Evolutionary conservation across 139 green algal species (phyloP), one percentile per base, ranked within the genome.

Genomic region (Astrephomene gubernaculifera): DNA sequence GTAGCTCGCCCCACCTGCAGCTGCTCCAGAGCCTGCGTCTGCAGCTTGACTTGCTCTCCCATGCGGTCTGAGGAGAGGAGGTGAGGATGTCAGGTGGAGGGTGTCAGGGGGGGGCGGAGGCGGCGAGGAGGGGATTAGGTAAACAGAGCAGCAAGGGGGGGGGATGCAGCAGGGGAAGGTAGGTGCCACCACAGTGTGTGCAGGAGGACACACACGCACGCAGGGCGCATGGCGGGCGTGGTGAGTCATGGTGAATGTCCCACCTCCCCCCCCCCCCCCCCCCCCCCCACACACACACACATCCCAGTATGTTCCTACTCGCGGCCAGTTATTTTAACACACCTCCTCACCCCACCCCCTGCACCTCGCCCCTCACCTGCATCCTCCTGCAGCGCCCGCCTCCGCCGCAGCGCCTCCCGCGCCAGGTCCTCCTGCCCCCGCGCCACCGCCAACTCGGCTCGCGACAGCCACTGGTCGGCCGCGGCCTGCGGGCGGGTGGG

Each of bases 361-460:
- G n/a, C n/a, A n/a, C 19, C 6, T 24, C 22, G 57, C 36, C 12
- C 22, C 64, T 2, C 71, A 73, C 81, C 80, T 44, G 89, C 89
- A 69, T 96, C 95, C 36, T 95, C 93, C 88, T 96, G 90, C 67
- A 91, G 67, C 5, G 61, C 78, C 90, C 98, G 98, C n/a, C 93
- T 83, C 44, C 96, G 84, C 72, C 92, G 91, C 4, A 99, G 92
- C 5, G 97, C 97, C 89, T 99, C 97, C 17, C 94, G 88, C 2
- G 97, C 97, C 63, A 99, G 93, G 33, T 98, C 94, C 60, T 99
- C 97, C 73, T 99, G 94, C 1, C 96, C 96, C 81, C 97, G 97
- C 35, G 78, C 21, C 54, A 99, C 89, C 12, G 97, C 97, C 79
- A 99, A 89, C 93, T 99, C 92, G 1, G 97, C 97, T 10, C 97